Percentiles rank a stretch among this genome's conserved stretches.
phyloP scores from a whole-genome alignment of 2,329 filamentous ascomycete genomes.

The Tolypocladium tropicale region DNA sequence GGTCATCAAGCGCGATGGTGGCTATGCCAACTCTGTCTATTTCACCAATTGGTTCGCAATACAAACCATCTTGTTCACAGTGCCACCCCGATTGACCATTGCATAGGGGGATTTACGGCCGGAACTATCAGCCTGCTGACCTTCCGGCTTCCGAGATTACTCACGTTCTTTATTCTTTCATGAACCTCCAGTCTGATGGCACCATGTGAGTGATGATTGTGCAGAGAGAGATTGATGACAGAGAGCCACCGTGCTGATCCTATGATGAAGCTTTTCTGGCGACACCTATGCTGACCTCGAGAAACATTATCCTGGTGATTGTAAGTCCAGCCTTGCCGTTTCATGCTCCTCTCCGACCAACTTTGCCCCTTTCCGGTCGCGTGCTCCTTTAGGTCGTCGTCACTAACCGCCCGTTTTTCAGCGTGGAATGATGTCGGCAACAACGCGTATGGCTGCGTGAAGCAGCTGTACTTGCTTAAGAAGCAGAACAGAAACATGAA shows the following conservation, averaged over 20 bases:
- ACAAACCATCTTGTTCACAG: neutral
- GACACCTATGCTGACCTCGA: constrained; percentile 62
- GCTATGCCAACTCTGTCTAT: constrained; percentile 30
- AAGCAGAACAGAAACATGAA: constrained; percentile 69
- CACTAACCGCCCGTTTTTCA: constrained; percentile 6
- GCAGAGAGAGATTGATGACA: neutral
- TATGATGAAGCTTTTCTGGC: constrained; percentile 41
- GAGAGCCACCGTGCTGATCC: neutral
- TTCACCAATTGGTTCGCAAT: constrained; percentile 36
- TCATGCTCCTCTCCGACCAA: neutral
- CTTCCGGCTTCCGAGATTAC: constrained; percentile 62
- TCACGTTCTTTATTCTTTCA: constrained; percentile 73
- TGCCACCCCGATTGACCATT: neutral
- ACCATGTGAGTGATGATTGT: constrained; percentile 46
- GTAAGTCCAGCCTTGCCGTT: constrained; percentile 18
- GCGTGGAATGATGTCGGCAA: constrained; percentile 52
- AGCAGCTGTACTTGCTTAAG: constrained; percentile 71
- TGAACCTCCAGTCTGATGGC: constrained; percentile 61
- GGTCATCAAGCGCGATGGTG: constrained; percentile 11
- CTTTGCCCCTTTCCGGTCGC: neutral
- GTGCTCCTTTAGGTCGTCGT: neutral
- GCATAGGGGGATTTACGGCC: constrained; percentile 59
- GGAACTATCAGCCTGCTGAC: constrained; percentile 62
- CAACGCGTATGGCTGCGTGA: constrained; percentile 73
- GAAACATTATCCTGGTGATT: constrained; percentile 63